These are phyloP conservation scores for Vaccinium darrowii DNA, from an alignment of 148 eudicot genomes.

Conservation along the genomic window DNA sequence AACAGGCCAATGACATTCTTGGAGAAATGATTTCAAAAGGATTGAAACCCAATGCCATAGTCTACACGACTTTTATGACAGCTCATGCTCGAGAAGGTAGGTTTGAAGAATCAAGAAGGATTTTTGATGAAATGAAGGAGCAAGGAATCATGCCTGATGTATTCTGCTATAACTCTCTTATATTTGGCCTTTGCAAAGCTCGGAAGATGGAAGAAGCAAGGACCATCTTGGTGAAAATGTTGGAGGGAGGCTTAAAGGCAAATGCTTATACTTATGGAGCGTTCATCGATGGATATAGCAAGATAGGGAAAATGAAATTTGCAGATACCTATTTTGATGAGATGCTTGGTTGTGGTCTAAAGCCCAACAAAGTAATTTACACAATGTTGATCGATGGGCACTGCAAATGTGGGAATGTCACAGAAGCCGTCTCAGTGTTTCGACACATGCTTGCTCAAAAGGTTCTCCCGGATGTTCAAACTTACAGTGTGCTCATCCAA, in stretches of 20 bases:
- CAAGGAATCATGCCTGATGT: constrained; percentile 66
- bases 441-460: constrained; percentile 45
- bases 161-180: constrained; percentile 66
- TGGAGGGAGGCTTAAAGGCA: constrained; percentile 49
- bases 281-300: constrained; percentile 56
- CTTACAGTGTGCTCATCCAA: constrained; percentile 59
- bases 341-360: constrained; percentile 59
- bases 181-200: constrained; percentile 65
- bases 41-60: constrained; percentile 57
- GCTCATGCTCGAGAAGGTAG: constrained; percentile 46
- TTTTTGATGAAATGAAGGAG: constrained; percentile 60
- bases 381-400: constrained; percentile 67
- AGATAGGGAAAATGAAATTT: constrained; percentile 47
- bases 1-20: constrained; percentile 42
- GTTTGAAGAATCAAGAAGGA: constrained; percentile 43
- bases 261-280: constrained; percentile 77
- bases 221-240: constrained; percentile 51
- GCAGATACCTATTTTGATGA: constrained; percentile 58
- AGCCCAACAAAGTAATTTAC: constrained; percentile 53
- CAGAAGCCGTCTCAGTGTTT: constrained; percentile 50
- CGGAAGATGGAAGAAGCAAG: constrained; percentile 62
- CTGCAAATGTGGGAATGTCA: constrained; percentile 57
- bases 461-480: constrained; percentile 52
- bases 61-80: constrained; percentile 62
- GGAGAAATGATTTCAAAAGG: constrained; percentile 49